Percentiles rank a stretch among this genome's conserved stretches.
Conservation (phyloP, 345 rosid species). For the Pistacia integerrima region DNA sequence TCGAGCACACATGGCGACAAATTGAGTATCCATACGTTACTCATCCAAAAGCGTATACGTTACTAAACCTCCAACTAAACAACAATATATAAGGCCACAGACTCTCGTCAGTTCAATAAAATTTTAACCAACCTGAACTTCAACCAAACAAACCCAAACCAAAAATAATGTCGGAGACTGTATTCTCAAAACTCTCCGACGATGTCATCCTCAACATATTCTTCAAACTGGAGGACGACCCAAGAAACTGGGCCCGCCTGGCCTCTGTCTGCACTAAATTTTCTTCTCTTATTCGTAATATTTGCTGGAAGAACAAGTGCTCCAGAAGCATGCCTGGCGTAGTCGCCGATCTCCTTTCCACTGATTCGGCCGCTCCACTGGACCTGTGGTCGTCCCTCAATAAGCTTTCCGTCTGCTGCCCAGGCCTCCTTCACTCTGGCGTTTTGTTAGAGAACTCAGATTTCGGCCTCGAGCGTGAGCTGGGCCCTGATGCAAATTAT, state of each 20-base stretch:
- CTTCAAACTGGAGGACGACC: constrained; percentile 87
- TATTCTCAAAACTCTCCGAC: constrained; percentile 65
- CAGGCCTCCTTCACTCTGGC: constrained; percentile 86
- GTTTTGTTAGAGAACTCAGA: constrained; percentile 89
- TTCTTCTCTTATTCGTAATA: constrained; percentile 65
- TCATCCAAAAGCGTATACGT: too few relatives aligned
- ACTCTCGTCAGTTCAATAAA: too few relatives aligned
- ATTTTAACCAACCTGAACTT: too few relatives aligned
- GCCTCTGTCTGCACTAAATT: constrained; percentile 88
- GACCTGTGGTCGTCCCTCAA: constrained; percentile 82
- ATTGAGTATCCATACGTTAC: too few relatives aligned
- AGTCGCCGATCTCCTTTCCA: constrained; percentile 59
- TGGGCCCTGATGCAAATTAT: constrained; percentile 67
- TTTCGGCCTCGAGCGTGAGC: constrained; percentile 89
- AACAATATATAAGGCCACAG: too few relatives aligned
- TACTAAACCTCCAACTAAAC: too few relatives aligned
- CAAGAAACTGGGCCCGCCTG: constrained; percentile 78
- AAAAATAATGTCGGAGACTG: constrained; percentile 44
- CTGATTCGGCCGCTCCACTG: constrained; percentile 28
- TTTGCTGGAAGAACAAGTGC: constrained; percentile 74
- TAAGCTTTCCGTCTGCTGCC: constrained; percentile 89
- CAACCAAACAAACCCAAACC: too few relatives aligned
- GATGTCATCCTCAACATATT: constrained; percentile 81
- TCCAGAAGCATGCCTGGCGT: constrained; percentile 56
- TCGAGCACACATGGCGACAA: too few relatives aligned